Evolutionary conservation across 1,284 basidiomycete species (phyloP).

Genomic region (Chiua sp.): DNA sequence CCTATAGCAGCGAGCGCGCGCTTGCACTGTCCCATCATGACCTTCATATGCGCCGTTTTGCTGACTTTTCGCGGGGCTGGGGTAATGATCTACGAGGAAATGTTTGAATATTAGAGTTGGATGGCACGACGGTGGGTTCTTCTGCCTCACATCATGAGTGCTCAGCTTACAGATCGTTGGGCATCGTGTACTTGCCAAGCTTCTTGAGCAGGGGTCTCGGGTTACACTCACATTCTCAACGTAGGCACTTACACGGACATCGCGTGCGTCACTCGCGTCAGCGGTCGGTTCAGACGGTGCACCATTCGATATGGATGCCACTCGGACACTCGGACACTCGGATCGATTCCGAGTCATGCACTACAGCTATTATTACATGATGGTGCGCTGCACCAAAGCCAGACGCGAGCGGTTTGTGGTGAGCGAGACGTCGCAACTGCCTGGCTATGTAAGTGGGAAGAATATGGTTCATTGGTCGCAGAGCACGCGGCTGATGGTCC

Average conservation of each 20-base stretch:
- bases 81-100: conserved; percentile 97
- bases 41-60: conserved; percentile 84
- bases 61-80: conserved; percentile 91
- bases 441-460: conserved; percentile 82
- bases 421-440: conserved; percentile 52
- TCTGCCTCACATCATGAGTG: background rate
- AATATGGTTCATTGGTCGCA: too few relatives aligned
- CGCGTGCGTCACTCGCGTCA: conserved; percentile 23
- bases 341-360: conserved; percentile 71
- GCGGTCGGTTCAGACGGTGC: conserved; percentile 31
- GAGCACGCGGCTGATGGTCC: too few relatives aligned
- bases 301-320: conserved; percentile 53
- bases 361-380: conserved; percentile 92
- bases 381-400: conserved; percentile 82
- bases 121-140: conserved; percentile 82
- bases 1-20: conserved; percentile 86
- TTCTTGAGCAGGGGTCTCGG: conserved; percentile 81
- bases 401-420: conserved; percentile 70
- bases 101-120: conserved; percentile 98
- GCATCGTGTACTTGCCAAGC: conserved; percentile 86
- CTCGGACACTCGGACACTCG: conserved; percentile 60
- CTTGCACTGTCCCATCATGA: conserved; percentile 83
- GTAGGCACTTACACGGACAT: conserved; percentile 45
- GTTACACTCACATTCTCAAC: conserved; percentile 71
- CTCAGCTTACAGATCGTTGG: conserved; percentile 42